Evolutionary conservation across 352 stramenopile genomes (phyloP).

Genomic region (Pythium graminicola): DNA sequence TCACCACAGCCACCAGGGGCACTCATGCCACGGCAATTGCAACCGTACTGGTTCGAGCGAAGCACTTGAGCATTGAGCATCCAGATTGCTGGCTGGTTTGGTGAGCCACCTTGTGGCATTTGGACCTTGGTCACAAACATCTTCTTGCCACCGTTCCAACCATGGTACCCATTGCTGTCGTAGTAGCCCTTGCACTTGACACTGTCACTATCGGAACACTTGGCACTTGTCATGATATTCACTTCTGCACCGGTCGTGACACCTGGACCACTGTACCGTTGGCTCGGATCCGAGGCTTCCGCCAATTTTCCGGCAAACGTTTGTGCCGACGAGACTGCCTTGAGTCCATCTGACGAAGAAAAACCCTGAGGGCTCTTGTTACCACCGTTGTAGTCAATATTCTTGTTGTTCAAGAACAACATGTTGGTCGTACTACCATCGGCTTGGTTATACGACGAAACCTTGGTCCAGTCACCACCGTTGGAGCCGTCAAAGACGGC

Average conservation of each 20-base stretch:
- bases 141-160: constrained; percentile 68
- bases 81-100: constrained; percentile 64
- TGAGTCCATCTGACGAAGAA: constrained; percentile 37
- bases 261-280: constrained; percentile 38
- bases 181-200: constrained; percentile 59
- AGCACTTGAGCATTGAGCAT: constrained; percentile 71
- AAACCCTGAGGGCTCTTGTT: constrained; percentile 45
- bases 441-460: constrained; percentile 45
- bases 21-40: constrained; percentile 61
- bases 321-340: constrained; percentile 20
- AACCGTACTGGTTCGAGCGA: constrained; percentile 59
- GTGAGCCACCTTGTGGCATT: constrained; percentile 36
- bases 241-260: constrained; percentile 60
- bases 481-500: constrained; percentile 36
- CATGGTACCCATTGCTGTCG: constrained; percentile 56
- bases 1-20: constrained; percentile 56
- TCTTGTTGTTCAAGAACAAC: constrained; percentile 76
- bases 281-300: constrained; percentile 41
- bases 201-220: constrained; percentile 22
- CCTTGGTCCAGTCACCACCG: constrained; percentile 29
- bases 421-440: constrained; percentile 37
- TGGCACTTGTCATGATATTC: constrained; percentile 67
- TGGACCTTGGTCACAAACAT: constrained; percentile 71
- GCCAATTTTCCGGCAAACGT: constrained; percentile 40
- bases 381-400: constrained; percentile 48